These are phyloP conservation scores for Tilletia setariae DNA, from an alignment of 1,284 basidiomycete genomes.

Conservation along the genomic window DNA sequence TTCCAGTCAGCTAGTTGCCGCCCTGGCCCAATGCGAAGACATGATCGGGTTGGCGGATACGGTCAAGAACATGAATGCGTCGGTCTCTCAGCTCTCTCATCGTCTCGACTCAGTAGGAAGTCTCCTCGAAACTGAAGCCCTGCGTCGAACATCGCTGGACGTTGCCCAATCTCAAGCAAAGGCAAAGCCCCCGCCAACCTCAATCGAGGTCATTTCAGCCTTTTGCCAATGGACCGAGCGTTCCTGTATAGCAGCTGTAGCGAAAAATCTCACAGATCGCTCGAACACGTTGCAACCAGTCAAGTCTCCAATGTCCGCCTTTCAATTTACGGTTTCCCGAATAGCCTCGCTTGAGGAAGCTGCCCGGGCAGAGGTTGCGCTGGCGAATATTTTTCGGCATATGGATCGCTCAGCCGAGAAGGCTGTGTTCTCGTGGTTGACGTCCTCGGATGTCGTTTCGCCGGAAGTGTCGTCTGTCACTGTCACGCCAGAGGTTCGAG, in stretches of 20 bases:
- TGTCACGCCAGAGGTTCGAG: neutral
- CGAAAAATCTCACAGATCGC: neutral
- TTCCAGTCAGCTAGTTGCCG: neutral
- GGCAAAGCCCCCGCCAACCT: neutral
- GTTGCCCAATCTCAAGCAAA: neutral
- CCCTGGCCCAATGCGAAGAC: conserved; percentile 9
- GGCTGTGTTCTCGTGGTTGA: neutral
- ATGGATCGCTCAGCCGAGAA: neutral
- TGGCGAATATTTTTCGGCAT: neutral
- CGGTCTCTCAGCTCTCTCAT: neutral
- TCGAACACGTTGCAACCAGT: neutral
- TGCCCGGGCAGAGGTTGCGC: neutral
- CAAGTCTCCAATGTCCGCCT: neutral
- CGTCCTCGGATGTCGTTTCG: neutral
- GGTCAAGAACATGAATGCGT: conserved; percentile 7
- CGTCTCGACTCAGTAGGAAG: neutral
- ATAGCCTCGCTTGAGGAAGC: neutral
- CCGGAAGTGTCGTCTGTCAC: neutral
- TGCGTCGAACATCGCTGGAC: neutral
- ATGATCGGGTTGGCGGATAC: conserved; percentile 2
- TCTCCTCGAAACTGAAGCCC: neutral
- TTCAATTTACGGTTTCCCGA: neutral
- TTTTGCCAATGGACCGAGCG: neutral
- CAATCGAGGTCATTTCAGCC: neutral
- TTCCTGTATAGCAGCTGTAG: neutral